Percentiles rank a stretch among this genome's conserved stretches.
These are phyloP conservation scores for Ruellia speciosa DNA, from an alignment of 305 asterid species.

Conservation along the genomic window DNA sequence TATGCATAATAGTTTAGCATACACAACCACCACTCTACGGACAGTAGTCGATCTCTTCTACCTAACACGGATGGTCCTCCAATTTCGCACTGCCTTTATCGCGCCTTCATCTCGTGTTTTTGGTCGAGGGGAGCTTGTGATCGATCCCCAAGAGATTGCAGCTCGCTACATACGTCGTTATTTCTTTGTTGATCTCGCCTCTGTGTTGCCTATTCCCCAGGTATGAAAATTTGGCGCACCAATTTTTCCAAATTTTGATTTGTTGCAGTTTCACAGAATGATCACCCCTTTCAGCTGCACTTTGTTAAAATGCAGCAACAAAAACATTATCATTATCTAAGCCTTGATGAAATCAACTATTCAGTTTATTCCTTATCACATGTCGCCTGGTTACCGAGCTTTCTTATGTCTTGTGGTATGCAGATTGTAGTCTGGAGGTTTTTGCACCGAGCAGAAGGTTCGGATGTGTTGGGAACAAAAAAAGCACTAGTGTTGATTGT, in stretches of 20 bases:
- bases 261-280: no score
- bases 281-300: no score
- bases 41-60: conserved; percentile 62
- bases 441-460: conserved; percentile 47
- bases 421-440: conserved; percentile 89
- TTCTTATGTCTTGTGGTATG: conserved; percentile 18
- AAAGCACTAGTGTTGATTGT: conserved; percentile 58
- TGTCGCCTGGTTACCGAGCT: background rate
- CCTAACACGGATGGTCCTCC: conserved; percentile 60
- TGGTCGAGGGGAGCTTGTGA: conserved; percentile 96
- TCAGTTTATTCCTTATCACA: background rate
- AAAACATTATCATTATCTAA: no score
- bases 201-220: conserved; percentile 94
- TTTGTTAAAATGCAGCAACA: no score
- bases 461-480: conserved; percentile 76
- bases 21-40: conserved; percentile 59
- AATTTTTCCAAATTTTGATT: no score
- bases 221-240: conserved; percentile 26
- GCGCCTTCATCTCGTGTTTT: conserved; percentile 99
- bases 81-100: conserved; percentile 86
- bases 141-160: conserved; percentile 81
- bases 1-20: conserved; percentile 57
- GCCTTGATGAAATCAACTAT: background rate
- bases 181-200: conserved; percentile 72
- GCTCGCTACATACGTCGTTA: conserved; percentile 60